A percentile compares a stretch with the other conserved stretches of the same genome.
Evolutionary conservation across 495 filamentous ascomycete species (phyloP).

Genomic region (Acidiella bohemica): DNA sequence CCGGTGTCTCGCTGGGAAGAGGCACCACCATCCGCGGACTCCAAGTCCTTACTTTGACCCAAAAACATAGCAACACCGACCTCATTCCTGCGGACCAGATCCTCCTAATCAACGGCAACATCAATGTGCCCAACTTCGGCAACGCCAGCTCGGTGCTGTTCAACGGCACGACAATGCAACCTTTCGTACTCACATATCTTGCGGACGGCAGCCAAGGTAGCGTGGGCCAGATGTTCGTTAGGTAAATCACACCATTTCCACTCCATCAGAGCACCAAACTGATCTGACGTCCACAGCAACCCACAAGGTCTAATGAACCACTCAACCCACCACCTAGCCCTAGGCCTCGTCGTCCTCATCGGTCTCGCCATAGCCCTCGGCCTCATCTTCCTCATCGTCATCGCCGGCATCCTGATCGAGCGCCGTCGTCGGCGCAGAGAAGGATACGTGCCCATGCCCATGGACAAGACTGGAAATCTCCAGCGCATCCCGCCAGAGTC

Average conservation of each 20-base stretch:
- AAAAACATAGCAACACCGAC: slow-evolving; percentile 49
- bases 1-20: slow-evolving; percentile 43
- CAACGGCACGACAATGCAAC: slow-evolving; percentile 62
- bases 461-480: slow-evolving; percentile 60
- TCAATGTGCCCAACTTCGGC: slow-evolving; percentile 63
- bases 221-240: slow-evolving; percentile 63
- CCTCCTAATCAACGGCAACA: slow-evolving; percentile 70
- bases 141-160: slow-evolving; percentile 77
- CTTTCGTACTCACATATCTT: slow-evolving; percentile 66
- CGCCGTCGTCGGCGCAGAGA: slow-evolving; percentile 70
- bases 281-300: slow-evolving; percentile 4
- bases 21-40: slow-evolving; percentile 60
- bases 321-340: slow-evolving; percentile 48
- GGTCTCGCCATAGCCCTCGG: slow-evolving; percentile 80
- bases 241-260: neutral
- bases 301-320: slow-evolving; percentile 6
- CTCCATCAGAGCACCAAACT: neutral
- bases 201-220: slow-evolving; percentile 49
- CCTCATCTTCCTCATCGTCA: slow-evolving; percentile 77
- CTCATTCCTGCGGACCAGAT: slow-evolving; percentile 51
- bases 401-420: slow-evolving; percentile 69
- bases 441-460: slow-evolving; percentile 67
- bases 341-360: slow-evolving; percentile 82
- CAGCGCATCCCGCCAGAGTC: slow-evolving; percentile 68
- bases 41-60: slow-evolving; percentile 59